Conservation (phyloP, 2,329 filamentous ascomycete species). For the Talaromyces pinophilus region DNA sequence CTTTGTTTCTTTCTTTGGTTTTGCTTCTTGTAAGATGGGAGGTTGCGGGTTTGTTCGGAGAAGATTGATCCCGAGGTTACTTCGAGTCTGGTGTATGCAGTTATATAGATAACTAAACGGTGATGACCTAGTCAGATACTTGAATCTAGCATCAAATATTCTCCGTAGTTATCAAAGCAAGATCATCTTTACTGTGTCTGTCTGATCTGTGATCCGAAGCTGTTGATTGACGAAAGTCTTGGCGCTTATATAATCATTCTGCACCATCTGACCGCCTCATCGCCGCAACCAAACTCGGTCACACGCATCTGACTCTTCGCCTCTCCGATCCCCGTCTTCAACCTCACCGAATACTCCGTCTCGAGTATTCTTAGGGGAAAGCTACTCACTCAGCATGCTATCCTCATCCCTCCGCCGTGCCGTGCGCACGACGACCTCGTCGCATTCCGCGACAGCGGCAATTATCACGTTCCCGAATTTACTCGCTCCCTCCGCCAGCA, state of each 20-base stretch:
- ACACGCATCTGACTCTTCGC: slow-evolving; percentile 20
- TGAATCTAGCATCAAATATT: not conserved
- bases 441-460: slow-evolving; percentile 12
- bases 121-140: not conserved
- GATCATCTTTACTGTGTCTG: not conserved
- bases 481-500: slow-evolving; percentile 32
- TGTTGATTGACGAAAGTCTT: slow-evolving; percentile 1
- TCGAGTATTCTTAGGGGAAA: not conserved
- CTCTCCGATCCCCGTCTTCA: not conserved
- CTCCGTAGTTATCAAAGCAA: not conserved
- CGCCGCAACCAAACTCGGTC: slow-evolving; percentile 20
- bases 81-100: not conserved
- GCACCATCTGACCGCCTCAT: slow-evolving; percentile 28
- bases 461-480: slow-evolving; percentile 36
- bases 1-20: slow-evolving; percentile 11
- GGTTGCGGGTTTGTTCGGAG: not conserved
- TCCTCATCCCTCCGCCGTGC: slow-evolving; percentile 50
- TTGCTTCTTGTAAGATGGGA: not conserved
- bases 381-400: slow-evolving; percentile 39
- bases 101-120: slow-evolving; percentile 1
- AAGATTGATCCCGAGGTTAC: not conserved
- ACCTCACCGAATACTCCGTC: slow-evolving; percentile 1
- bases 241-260: slow-evolving; percentile 13
- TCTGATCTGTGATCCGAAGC: not conserved
- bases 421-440: slow-evolving; percentile 36